Evolutionary conservation across 2,329 filamentous ascomycete species (phyloP), one percentile per base, ranked within the genome.

Genomic region (Ophiostoma novo-ulmi): DNA sequence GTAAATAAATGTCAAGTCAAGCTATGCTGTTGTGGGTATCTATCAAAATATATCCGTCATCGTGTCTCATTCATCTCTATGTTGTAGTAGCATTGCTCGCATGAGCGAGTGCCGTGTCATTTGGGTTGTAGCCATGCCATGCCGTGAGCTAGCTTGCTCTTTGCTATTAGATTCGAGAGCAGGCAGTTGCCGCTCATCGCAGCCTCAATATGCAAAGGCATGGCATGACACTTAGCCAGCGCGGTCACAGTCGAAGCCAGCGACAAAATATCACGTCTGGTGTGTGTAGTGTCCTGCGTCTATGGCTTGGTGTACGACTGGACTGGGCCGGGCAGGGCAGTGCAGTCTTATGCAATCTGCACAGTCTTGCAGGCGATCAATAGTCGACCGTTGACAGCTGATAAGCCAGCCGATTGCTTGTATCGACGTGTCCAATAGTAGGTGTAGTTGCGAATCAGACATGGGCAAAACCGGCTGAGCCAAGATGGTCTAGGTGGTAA

Each of bases 11-110:
- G 44, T 58, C n/a, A 63, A 63, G 44, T 58, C n/a, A 63, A 63
- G n/a, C 7, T 14, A 31, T 11, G 36, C 38, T 26, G 10, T 67
- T 6, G n/a, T 67, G 65, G 65, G 65, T 67, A 67, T 67, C 65
- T 67, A 67, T 14, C 38, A 14, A 22, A 44, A 41, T 65, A n/a
- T 44, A 48, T 67, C 36, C 39, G 20, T 66, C 64, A 39, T 67
- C 38, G 38, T 67, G 17, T 66, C 65, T 22, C 39, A 48, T 26
- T 26, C 39, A 67, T 26, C n/a, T 67, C 65, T 31, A 66, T 63
- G 26, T 26, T 63, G 58, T 17, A 26, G 11, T 35, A 14, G 26
- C 26, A 35, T 63, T 7, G 10, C 58, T 63, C 14, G 26, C 26
- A 14, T 26, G 5, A 3, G 52, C 52, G 22, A 26, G 26, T 35